Base-by-base conservation (phyloP, 148 eudicot genomes). In the Rhododendron simsii region DNA sequence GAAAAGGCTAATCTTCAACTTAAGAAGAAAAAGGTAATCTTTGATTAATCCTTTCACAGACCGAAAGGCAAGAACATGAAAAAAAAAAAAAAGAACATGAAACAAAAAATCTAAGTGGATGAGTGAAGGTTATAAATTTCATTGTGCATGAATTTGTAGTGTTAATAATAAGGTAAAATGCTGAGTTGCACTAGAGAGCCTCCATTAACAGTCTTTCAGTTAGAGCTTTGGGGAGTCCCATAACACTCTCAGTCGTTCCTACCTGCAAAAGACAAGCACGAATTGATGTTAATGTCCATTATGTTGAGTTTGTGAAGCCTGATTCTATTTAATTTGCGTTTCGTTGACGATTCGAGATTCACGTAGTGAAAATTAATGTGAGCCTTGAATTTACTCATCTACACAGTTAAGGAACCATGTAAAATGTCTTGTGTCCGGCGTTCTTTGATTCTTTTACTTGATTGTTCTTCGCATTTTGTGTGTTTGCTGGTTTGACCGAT, bases 201-300 rank as follows among this genome's bases (percentile, higher is more conserved):
- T 95, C 99, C 87, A 75, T 89, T 48, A 96, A 90, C 81, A 96
- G 88, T 88, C 87, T 95, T 81, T 92, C 90, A 11, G 99, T 92
- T 3, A 96, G 92, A 85, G 90, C 93, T 91, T 95, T 95, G 5
- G 99, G 96, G 55, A 96, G 98, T 86, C 99, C 99, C 98, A 95
- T 96, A 76, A 96, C 98, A 45, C 98, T 94, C 87, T 96, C 98
- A 14, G 93, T 93, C 59, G 97, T 89, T 37, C 98, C 98, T 51
- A 92, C 93, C 98, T 95, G 93, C 86, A 87, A 45, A 71, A 86
- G 53, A 80, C 5, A 41, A 77, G 28, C 44, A 65, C 39, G 12
- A 88, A 14, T 57, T 1, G 26, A 80, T 9, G 57, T 47, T 11
- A 59, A 48, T 71, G 39, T 33, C 14, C 7, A 7, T 41, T 6